Conservation (phyloP, 331 rosid genomes). For the Saraca asoca region DNA sequence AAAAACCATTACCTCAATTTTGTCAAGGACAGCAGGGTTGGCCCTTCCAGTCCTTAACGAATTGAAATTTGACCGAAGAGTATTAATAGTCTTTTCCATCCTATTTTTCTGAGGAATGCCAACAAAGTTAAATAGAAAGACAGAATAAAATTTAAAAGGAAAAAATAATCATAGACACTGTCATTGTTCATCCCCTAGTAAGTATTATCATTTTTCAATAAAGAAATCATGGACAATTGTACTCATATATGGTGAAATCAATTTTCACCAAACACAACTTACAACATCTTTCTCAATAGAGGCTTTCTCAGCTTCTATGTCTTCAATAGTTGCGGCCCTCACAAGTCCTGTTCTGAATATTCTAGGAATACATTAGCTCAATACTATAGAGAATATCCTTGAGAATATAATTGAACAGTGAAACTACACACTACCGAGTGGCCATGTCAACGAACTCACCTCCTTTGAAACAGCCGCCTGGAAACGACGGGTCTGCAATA, state of each 20-base stretch:
- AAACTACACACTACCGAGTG: neutral
- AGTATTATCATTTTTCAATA: neutral
- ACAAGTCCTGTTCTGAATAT: conserved; percentile 52
- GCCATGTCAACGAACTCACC: conserved; percentile 40
- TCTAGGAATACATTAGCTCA: neutral
- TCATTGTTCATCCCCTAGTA: neutral
- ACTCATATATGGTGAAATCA: neutral
- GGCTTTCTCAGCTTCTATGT: conserved; percentile 91
- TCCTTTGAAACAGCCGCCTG: conserved; percentile 38
- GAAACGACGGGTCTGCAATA: conserved; percentile 41
- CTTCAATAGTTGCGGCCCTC: conserved; percentile 84
- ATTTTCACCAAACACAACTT: conserved; percentile 30
- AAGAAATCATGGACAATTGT: neutral
- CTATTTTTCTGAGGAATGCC: conserved; percentile 58
- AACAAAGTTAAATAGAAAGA: too few species aligned
- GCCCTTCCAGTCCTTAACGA: conserved; percentile 92
- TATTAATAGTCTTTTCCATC: conserved; percentile 87
- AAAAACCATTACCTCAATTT: conserved; percentile 67
- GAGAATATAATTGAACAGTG: neutral
- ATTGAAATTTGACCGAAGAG: conserved; percentile 68
- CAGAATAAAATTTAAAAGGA: neutral
- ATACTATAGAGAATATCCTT: too few species aligned
- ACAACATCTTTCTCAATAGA: conserved; percentile 78
- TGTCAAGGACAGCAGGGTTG: conserved; percentile 86
- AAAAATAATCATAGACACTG: neutral